These are phyloP conservation scores for Asclepias syriaca DNA, from an alignment of 257 asterid genomes.

Conservation along the genomic window DNA sequence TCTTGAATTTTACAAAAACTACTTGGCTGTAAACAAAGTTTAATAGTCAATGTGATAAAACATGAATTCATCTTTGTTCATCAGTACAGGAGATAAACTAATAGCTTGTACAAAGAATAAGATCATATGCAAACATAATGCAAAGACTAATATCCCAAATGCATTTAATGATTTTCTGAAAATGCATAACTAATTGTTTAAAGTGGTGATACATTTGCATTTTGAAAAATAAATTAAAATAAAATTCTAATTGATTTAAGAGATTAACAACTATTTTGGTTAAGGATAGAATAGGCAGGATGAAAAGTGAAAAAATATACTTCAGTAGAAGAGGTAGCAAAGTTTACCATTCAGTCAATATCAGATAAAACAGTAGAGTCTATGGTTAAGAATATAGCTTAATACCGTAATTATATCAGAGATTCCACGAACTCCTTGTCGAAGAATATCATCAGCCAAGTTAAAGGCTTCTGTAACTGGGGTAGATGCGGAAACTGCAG, in stretches of 20 bases:
- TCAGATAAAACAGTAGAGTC: constrained; percentile 1
- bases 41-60: background rate
- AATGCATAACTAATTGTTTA: no score
- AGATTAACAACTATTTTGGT: no score
- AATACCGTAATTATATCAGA: constrained; percentile 90
- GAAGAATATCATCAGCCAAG: constrained; percentile 94
- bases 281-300: background rate
- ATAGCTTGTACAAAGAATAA: background rate
- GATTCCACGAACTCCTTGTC: constrained; percentile 98
- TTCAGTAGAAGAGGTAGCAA: background rate
- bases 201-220: no score
- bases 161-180: no score
- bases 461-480: constrained; percentile 97
- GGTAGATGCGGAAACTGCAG: constrained; percentile 89
- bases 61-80: background rate
- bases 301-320: background rate
- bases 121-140: background rate
- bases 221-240: no score
- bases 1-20: background rate
- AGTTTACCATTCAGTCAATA: background rate
- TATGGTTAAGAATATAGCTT: background rate
- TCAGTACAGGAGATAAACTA: background rate
- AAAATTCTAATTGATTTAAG: no score
- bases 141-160: no score
- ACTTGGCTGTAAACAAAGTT: background rate